Evolutionary conservation across 805 yeast genomes (phyloP).

Genomic region (Nakazawaea populi): DNA sequence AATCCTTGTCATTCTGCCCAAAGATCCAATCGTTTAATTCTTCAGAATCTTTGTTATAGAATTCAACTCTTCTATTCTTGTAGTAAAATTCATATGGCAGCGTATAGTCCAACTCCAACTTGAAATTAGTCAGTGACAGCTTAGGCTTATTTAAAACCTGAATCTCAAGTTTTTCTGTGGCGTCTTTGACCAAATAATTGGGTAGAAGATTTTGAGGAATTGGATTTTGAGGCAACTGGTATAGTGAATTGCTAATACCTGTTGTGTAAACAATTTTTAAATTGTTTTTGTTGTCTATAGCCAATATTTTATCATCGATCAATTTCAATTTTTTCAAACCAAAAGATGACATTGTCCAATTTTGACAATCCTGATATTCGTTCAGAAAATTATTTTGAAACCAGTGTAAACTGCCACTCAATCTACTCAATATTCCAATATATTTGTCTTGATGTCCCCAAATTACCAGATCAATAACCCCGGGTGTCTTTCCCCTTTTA

Average conservation of each 20-base stretch:
- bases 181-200: slow-evolving; percentile 12
- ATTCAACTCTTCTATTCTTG: slow-evolving; percentile 19
- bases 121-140: slow-evolving; percentile 17
- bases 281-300: slow-evolving; percentile 22
- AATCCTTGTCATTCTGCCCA: not conserved
- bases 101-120: slow-evolving; percentile 54
- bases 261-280: slow-evolving; percentile 30
- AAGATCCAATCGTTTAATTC: slow-evolving; percentile 1
- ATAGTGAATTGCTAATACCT: slow-evolving; percentile 33
- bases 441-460: slow-evolving; percentile 45
- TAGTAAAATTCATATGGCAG: slow-evolving; percentile 22
- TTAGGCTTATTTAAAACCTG: slow-evolving; percentile 8
- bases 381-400: slow-evolving; percentile 36
- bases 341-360: slow-evolving; percentile 41
- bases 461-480: slow-evolving; percentile 40
- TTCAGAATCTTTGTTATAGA: slow-evolving; percentile 8
- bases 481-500: slow-evolving; percentile 57
- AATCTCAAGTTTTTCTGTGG: slow-evolving; percentile 13
- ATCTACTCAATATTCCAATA: slow-evolving; percentile 45
- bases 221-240: slow-evolving; percentile 31
- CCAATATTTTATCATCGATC: not conserved
- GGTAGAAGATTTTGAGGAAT: slow-evolving; percentile 21
- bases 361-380: slow-evolving; percentile 17
- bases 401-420: slow-evolving; percentile 60
- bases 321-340: slow-evolving; percentile 17